phyloP scores from a whole-genome alignment of 352 stramenopile genomes.

The Pythium guiyangense region DNA sequence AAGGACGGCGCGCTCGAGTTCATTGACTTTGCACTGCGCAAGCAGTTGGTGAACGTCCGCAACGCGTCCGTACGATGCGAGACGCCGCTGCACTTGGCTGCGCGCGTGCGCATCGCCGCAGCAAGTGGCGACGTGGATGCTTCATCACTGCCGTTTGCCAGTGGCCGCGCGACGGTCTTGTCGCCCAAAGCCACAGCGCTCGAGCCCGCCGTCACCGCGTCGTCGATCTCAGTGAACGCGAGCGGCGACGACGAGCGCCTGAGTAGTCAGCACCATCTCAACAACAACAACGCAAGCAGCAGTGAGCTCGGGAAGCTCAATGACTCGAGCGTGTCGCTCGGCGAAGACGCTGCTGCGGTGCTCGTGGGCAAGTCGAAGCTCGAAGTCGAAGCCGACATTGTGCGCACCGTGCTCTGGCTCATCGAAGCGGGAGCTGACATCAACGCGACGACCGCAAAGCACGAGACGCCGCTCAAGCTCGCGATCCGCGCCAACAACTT shows the following conservation, averaged over 20 bases:
- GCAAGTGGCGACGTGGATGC: neutral
- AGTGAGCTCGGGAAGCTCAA: slow-evolving; percentile 5
- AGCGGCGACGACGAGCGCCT: slow-evolving; percentile 20
- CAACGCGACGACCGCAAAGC: slow-evolving; percentile 39
- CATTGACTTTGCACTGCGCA: slow-evolving; percentile 50
- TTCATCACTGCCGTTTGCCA: neutral
- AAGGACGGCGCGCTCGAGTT: slow-evolving; percentile 59
- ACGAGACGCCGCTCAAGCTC: slow-evolving; percentile 56
- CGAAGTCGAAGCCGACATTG: slow-evolving; percentile 43
- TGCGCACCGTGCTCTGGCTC: slow-evolving; percentile 68
- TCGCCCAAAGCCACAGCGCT: slow-evolving; percentile 12
- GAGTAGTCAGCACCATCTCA: neutral
- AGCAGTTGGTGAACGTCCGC: slow-evolving; percentile 31
- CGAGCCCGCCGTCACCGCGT: slow-evolving; percentile 26
- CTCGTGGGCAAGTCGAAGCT: slow-evolving; percentile 28
- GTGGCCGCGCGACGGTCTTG: neutral
- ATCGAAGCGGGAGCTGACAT: slow-evolving; percentile 68
- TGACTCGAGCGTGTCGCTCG: neutral
- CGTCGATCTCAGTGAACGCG: slow-evolving; percentile 24
- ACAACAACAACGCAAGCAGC: slow-evolving; percentile 23
- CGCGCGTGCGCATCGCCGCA: slow-evolving; percentile 12
- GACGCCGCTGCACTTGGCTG: slow-evolving; percentile 69
- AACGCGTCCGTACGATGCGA: slow-evolving; percentile 24
- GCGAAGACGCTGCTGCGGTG: slow-evolving; percentile 3
- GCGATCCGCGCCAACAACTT: slow-evolving; percentile 45